Percentiles rank a stretch among this genome's conserved stretches.
Evolutionary conservation across 2,329 filamentous ascomycete species (phyloP).

Genomic region (Talaromyces amestolkiae): DNA sequence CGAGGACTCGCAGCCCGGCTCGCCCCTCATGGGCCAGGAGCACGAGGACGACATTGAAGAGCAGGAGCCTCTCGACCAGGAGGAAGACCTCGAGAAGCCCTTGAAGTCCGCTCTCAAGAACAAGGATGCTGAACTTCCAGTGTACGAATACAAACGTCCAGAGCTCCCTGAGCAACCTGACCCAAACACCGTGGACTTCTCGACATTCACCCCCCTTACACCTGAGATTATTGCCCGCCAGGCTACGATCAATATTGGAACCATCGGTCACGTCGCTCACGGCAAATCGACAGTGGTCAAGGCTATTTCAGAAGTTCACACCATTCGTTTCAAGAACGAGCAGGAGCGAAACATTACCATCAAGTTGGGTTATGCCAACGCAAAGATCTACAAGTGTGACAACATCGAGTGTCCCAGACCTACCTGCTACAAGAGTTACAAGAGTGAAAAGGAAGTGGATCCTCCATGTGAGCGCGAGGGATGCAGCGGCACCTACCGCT

Average conservation of each 20-base stretch:
- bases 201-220: constrained; percentile 76
- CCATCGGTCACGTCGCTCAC: constrained; percentile 98
- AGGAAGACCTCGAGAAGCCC: constrained; percentile 62
- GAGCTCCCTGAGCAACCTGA: constrained; percentile 87
- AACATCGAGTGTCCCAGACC: constrained; percentile 86
- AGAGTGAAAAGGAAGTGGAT: constrained; percentile 98
- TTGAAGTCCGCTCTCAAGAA: constrained; percentile 88
- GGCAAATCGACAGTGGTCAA: constrained; percentile 99
- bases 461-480: constrained; percentile 93
- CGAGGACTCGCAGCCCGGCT: constrained; percentile 55
- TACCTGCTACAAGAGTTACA: constrained; percentile 93
- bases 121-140: constrained; percentile 48
- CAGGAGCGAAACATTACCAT: constrained; percentile 99
- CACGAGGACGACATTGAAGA: constrained; percentile 73
- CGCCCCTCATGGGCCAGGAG: constrained; percentile 55
- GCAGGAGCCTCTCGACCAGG: constrained; percentile 64
- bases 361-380: constrained; percentile 98
- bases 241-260: constrained; percentile 98
- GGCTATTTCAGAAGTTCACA: constrained; percentile 98
- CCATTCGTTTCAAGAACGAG: constrained; percentile 99
- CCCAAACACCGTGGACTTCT: constrained; percentile 81
- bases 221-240: constrained; percentile 97
- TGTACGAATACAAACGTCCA: constrained; percentile 60
- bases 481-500: constrained; percentile 79
- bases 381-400: constrained; percentile 99